These are phyloP conservation scores for Penicillium sp. DNA, from an alignment of 2,329 filamentous ascomycete genomes.

Conservation along the genomic window DNA sequence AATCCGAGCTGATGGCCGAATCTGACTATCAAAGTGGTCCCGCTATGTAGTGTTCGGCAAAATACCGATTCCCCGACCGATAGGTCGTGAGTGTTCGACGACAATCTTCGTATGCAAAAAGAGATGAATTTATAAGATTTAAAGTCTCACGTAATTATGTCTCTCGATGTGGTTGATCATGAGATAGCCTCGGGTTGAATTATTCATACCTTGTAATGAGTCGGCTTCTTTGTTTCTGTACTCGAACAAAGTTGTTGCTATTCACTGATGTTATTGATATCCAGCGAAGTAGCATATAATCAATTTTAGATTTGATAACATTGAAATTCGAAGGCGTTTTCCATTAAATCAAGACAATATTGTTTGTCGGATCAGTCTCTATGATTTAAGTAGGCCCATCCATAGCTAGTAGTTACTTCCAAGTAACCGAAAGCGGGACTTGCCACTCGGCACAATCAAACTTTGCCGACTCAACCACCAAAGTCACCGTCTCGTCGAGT, in stretches of 20 bases:
- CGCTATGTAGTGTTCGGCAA: neutral
- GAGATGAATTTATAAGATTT: too few species aligned
- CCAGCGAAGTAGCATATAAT: neutral
- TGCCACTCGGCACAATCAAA: slow-evolving; percentile 6
- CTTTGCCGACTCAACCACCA: neutral
- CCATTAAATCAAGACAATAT: neutral
- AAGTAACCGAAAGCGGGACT: neutral
- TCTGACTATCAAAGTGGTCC: neutral
- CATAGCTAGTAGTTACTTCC: neutral
- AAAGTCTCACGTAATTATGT: too few species aligned
- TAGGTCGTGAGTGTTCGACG: too few species aligned
- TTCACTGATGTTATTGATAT: neutral
- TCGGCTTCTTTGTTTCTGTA: neutral
- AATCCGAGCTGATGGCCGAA: neutral
- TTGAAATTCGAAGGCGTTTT: too few species aligned
- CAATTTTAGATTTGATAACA: too few species aligned
- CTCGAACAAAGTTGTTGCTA: neutral
- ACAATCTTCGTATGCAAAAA: too few species aligned
- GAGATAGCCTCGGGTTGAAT: neutral
- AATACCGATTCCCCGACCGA: neutral
- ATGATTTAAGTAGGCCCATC: neutral
- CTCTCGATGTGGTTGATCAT: too few species aligned
- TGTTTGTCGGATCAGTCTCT: neutral
- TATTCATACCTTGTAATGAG: neutral
- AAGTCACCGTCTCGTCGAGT: neutral